A percentile compares a stretch with the other conserved stretches of the same genome.
phyloP scores from a whole-genome alignment of 2,329 filamentous ascomycete genomes.

The Talaromyces sp. region DNA sequence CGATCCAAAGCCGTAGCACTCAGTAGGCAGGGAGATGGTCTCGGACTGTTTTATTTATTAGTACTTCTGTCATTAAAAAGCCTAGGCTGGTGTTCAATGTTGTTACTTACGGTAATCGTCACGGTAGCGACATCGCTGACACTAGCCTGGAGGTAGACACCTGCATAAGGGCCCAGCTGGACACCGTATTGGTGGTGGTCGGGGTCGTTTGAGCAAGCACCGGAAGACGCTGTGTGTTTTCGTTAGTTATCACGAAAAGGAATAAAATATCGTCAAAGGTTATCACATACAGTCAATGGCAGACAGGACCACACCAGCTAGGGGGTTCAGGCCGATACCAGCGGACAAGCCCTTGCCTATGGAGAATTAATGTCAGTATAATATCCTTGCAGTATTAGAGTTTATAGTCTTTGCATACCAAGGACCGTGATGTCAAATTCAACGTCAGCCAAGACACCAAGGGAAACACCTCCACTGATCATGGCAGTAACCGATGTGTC shows the following conservation, averaged over 20 bases:
- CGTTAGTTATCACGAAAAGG: background rate
- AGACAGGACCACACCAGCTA: constrained; percentile 1
- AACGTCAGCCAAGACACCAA: constrained; percentile 4
- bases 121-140: background rate
- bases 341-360: constrained; percentile 7
- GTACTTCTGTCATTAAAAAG: too few relatives aligned
- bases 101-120: constrained; percentile 5
- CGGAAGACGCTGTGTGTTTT: background rate
- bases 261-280: background rate
- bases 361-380: background rate
- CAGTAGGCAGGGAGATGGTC: constrained; percentile 4
- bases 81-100: background rate
- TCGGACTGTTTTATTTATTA: background rate
- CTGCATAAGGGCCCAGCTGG: constrained; percentile 4
- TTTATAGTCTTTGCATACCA: background rate
- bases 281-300: constrained; percentile 5
- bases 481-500: background rate
- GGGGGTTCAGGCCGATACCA: constrained; percentile 5
- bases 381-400: too few relatives aligned
- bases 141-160: constrained; percentile 1
- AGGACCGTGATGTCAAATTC: constrained; percentile 6
- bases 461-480: constrained; percentile 2
- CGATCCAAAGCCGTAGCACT: constrained; percentile 6
- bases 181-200: constrained; percentile 5
- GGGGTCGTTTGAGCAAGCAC: constrained; percentile 4